Evolutionary conservation across 2,329 filamentous ascomycete genomes (phyloP).

Genomic region (Alternaria sp.): DNA sequence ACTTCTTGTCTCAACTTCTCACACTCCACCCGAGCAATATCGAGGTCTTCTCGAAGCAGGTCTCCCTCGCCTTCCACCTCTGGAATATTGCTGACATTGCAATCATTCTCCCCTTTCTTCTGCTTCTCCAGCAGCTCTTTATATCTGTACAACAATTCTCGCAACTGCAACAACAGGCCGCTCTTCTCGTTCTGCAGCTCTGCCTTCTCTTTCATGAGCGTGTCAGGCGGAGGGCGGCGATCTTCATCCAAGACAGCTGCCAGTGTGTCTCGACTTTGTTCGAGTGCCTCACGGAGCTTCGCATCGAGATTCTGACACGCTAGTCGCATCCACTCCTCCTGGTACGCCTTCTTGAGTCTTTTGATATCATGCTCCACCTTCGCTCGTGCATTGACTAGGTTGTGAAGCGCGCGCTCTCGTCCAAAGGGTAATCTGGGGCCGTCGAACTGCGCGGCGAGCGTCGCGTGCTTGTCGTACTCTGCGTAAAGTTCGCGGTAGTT

Average conservation of each 20-base stretch:
- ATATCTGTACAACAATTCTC: neutral
- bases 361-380: neutral
- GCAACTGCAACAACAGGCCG: neutral
- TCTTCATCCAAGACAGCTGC: neutral
- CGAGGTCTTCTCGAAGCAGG: no score
- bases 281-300: neutral
- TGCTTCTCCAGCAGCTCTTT: neutral
- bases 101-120: neutral
- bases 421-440: neutral
- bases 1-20: neutral
- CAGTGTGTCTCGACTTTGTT: neutral
- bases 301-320: neutral
- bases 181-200: neutral
- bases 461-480: neutral
- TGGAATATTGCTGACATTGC: no score
- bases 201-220: neutral
- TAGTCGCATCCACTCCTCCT: neutral
- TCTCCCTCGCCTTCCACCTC: no score
- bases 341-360: neutral
- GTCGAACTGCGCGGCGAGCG: neutral
- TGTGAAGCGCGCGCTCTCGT: neutral
- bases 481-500: neutral
- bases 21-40: neutral
- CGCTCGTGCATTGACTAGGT: neutral
- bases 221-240: neutral